Evolutionary conservation across 202 grass and related monocot species (phyloP), one percentile per base, ranked within the genome.

Genomic region (Elaeis oleifera): DNA sequence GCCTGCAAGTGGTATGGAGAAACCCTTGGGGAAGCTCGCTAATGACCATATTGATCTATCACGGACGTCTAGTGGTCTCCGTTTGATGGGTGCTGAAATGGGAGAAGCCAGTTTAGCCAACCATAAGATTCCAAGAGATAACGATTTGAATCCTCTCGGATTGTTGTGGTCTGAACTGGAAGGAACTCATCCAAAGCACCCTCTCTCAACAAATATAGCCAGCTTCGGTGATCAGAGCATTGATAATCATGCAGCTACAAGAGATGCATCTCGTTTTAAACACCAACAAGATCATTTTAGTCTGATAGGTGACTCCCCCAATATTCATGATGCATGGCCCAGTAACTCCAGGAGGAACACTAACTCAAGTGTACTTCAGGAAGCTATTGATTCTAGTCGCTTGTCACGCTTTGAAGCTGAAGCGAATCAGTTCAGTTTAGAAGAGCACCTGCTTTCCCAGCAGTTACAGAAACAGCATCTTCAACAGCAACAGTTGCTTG

Each of bases 381-480:
- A 91, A 52, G 73, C 65, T 59, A 85, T 82, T 70, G 63, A 75
- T 71, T 64, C 82, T 31, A 66, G 79, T 36, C 71, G 71, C 68
- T 78, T 72, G 17, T 59, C 77, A 39, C 80, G 73, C 56, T 51
- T 70, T 72, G 69, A 72, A 61, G 23, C n/a, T 51, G 56, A 61
- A 17, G 25, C 71, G 52, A 70, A 72, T 66, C 87, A 89, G 81
- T 74, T 92, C 57, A 85, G 81, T 67, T 78, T 86, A 61, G 90
- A 95, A 70, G 90, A 89, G 49, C 81, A 95, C 49, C 36, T 89
- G 61, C 63, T 95, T 22, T 74, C 84, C 62, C 80, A 89, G 29
- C 85, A 95, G 59, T 80, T 95, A 54, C 79, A 77, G 56, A 76
- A 75, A 70, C 85, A 89, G 67, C 90, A 86, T 77, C 61, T 85